These are phyloP conservation scores for Zangia roseola DNA, from an alignment of 768 basidiomycete species.

Conservation along the genomic window DNA sequence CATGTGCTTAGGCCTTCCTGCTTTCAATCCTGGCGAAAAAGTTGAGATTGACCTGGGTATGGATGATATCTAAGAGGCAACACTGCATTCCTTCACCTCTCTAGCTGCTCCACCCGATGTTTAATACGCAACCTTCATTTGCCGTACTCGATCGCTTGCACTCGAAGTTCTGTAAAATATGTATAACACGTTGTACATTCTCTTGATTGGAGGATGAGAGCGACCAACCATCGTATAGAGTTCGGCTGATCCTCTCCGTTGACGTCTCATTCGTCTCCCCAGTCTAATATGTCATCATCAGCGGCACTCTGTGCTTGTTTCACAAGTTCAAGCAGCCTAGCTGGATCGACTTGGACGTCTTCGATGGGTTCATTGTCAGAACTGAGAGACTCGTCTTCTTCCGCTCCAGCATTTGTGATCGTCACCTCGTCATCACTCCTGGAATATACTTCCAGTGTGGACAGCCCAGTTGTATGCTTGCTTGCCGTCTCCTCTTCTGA, in stretches of 20 bases:
- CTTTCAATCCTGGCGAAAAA: slow-evolving; percentile 98
- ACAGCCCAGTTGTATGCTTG: slow-evolving; percentile 12
- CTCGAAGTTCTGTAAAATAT: slow-evolving; percentile 1
- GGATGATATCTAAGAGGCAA: slow-evolving; percentile 71
- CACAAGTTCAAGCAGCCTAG: slow-evolving; percentile 22
- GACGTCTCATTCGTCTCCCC: slow-evolving; percentile 31
- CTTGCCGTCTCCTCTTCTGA: slow-evolving; percentile 18
- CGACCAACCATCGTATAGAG: background rate
- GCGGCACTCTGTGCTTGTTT: slow-evolving; percentile 20
- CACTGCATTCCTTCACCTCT: background rate
- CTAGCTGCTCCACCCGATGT: slow-evolving; percentile 1
- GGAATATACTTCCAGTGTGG: slow-evolving; percentile 25
- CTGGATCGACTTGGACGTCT: slow-evolving; percentile 13
- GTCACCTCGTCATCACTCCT: slow-evolving; percentile 18
- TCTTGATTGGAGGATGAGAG: background rate
- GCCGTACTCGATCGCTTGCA: slow-evolving; percentile 1
- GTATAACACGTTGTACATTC: slow-evolving; percentile 1
- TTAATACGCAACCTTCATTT: background rate
- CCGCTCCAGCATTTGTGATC: slow-evolving; percentile 3
- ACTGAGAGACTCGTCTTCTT: slow-evolving; percentile 9
- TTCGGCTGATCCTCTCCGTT: slow-evolving; percentile 10
- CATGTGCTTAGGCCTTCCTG: slow-evolving; percentile 77
- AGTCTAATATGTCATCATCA: slow-evolving; percentile 31
- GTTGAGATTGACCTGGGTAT: slow-evolving; percentile 87
- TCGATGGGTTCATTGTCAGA: slow-evolving; percentile 15